Base-by-base conservation (phyloP, 2,329 filamentous ascomycete genomes). In the Helotiales sp. region DNA sequence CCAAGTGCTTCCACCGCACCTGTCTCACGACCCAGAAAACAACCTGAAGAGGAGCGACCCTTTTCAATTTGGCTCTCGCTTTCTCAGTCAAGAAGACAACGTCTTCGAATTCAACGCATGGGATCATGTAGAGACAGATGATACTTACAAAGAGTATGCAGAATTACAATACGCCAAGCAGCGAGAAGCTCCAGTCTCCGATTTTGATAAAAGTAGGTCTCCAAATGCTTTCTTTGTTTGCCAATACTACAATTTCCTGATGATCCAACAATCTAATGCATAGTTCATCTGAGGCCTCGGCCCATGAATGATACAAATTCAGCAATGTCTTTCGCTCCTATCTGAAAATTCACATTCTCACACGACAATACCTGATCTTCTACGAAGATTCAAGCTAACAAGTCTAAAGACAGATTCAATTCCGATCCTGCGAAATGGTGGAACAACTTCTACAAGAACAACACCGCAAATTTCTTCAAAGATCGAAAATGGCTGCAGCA, bases 371-470 rank as follows among this genome's bases (percentile, higher is more conserved):
- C n/a, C n/a, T 44, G 15, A 24, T 12, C 40, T 59, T 54, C 55
- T 47, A 48, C 38, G 22, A 36, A 62, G 47, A 52, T 27, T 17
- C 44, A 58, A 61, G 71, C 79, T 82, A 74, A 83, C 75, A 59
- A 54, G 42, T 17, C 63, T 52, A 67, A 69, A 89, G 86, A 78
- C 67, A 89, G 91, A 65, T 97, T 97, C 79, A 98, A 97, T 72
- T 79, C 81, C 46, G 85, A 96, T 64, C 95, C 95, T 0, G 93
- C 91, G 61, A 96, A 92, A 74, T 98, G 92, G 91, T 99, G 95
- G 95, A 95, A 99, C 70, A 78, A 89, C 55, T 99, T 99, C 76
- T 99, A 99, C 80, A 93, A 95, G 76, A 96, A 98, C 77, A 98
- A 99, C 75, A 90, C 90, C 19, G 84, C 88, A 68, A 98, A 98